Evolutionary conservation across 257 asterid species (phyloP).

Genomic region (Capsicum rhomboideum): DNA sequence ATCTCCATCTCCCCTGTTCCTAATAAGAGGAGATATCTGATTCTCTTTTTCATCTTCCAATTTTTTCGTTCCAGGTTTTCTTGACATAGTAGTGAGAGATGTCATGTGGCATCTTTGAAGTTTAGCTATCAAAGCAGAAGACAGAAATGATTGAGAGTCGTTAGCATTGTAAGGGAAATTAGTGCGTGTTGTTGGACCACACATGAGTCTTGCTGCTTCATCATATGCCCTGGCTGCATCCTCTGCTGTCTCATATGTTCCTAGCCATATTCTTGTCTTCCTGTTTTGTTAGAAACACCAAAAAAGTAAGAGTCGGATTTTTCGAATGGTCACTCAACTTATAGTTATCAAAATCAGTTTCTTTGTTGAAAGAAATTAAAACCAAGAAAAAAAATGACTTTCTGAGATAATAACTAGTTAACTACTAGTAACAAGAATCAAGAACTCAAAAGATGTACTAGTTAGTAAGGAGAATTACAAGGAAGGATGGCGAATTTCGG

Average conservation of each 20-base stretch:
- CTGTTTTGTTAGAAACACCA: conserved; percentile 14
- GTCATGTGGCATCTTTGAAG: conserved; percentile 56
- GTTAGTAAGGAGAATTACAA: conserved; percentile 27
- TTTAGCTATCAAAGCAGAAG: conserved; percentile 51
- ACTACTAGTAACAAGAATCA: too few species aligned
- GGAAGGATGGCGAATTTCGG: conserved; percentile 79
- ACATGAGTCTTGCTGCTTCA: conserved; percentile 69
- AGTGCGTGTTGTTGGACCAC: conserved; percentile 59
- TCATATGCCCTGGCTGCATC: conserved; percentile 78
- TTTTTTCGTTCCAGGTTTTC: conserved; percentile 5
- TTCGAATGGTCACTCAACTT: too few species aligned
- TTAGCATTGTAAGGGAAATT: conserved; percentile 41
- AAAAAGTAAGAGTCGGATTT: not conserved
- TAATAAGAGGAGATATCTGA: not conserved
- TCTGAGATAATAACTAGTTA: too few species aligned
- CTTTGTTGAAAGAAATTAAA: too few species aligned
- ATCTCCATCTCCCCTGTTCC: not conserved
- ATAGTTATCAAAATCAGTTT: too few species aligned
- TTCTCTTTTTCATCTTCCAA: not conserved
- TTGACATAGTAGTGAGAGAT: conserved; percentile 37
- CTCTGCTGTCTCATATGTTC: conserved; percentile 76
- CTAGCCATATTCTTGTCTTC: conserved; percentile 72
- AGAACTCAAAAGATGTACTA: too few species aligned
- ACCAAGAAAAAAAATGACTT: too few species aligned
- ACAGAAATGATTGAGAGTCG: conserved; percentile 33